Evolutionary conservation across 345 rosid genomes (phyloP).

Genomic region (Trapa incisa): DNA sequence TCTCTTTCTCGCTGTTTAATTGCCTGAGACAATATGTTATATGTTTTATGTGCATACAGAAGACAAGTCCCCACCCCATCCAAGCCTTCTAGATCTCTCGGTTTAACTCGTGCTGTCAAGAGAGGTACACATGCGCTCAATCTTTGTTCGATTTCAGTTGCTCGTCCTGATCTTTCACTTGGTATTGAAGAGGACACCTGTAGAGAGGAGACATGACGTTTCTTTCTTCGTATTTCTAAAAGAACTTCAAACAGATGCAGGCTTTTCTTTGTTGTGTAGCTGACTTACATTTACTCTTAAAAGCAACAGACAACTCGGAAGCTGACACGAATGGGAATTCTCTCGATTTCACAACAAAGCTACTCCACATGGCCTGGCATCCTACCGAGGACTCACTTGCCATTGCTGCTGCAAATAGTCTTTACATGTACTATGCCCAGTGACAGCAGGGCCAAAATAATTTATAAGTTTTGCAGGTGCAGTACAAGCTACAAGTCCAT

Average conservation of each 20-base stretch:
- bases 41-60: conserved; percentile 19
- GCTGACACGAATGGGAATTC: conserved; percentile 41
- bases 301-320: conserved; percentile 31
- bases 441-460: conserved; percentile 11
- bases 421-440: conserved; percentile 53
- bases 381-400: conserved; percentile 43
- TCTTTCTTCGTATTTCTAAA: background rate
- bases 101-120: conserved; percentile 40
- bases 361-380: conserved; percentile 55
- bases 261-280: background rate
- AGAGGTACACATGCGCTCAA: conserved; percentile 17
- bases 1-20: background rate
- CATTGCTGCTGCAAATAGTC: conserved; percentile 50
- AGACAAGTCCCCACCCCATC: conserved; percentile 36
- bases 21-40: background rate
- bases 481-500: conserved; percentile 4
- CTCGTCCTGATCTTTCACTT: background rate
- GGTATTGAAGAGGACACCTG: background rate
- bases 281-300: conserved; percentile 1
- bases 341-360: conserved; percentile 37
- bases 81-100: conserved; percentile 44
- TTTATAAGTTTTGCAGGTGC: conserved; percentile 5
- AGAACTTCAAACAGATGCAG: background rate
- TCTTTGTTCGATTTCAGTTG: background rate
- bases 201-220: background rate